Conservation (phyloP, 2,329 filamentous ascomycete species). For the Coniochaeta sp. region DNA sequence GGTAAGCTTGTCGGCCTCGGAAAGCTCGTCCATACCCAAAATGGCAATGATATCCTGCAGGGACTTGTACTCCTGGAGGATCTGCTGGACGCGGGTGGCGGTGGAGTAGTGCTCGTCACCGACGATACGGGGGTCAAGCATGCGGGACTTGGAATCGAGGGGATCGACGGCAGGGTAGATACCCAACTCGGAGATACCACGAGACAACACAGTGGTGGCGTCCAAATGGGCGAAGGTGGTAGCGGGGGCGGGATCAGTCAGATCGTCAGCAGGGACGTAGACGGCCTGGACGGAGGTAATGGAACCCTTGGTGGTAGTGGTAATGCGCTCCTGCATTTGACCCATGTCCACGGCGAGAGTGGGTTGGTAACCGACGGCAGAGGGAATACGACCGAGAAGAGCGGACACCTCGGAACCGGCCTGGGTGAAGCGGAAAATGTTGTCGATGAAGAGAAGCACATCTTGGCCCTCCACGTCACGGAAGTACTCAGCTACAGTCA, state of each 20-base stretch:
- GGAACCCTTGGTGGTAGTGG: constrained; percentile 98
- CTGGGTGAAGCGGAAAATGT: constrained; percentile 99
- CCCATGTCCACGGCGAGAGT: constrained; percentile 98
- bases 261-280: constrained; percentile 99
- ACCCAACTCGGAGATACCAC: constrained; percentile 99
- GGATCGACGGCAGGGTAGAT: constrained; percentile 99
- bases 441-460: constrained; percentile 99
- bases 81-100: constrained; percentile 94
- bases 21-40: constrained; percentile 99
- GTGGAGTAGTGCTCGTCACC: constrained; percentile 96
- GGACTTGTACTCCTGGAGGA: constrained; percentile 99
- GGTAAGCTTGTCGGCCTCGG: constrained; percentile 97
- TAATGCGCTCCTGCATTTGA: constrained; percentile 99
- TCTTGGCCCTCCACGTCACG: constrained; percentile 73
- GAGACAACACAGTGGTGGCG: constrained; percentile 99
- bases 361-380: constrained; percentile 99
- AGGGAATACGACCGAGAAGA: constrained; percentile 98
- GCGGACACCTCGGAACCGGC: constrained; percentile 99
- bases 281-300: constrained; percentile 99
- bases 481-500: constrained; percentile 77
- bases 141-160: constrained; percentile 98
- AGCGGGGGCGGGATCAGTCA: constrained; percentile 98
- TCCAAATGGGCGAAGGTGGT: constrained; percentile 99
- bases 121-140: constrained; percentile 97
- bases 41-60: constrained; percentile 99